These are phyloP conservation scores for Wickerhamiella hasegawae DNA, from an alignment of 805 yeast genomes.

Conservation along the genomic window DNA sequence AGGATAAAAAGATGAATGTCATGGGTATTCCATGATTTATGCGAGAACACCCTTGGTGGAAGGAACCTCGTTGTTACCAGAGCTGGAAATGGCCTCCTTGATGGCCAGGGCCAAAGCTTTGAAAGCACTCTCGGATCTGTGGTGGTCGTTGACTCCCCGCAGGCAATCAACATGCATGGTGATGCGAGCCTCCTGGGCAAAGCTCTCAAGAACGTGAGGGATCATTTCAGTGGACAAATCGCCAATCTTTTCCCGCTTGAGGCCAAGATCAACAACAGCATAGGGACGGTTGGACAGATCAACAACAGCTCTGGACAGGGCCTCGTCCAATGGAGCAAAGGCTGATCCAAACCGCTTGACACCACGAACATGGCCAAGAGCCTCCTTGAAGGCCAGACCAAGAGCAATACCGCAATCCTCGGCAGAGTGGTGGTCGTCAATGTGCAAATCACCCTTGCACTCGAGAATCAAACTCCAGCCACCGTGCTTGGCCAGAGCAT, in stretches of 20 bases:
- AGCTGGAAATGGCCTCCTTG: constrained; percentile 64
- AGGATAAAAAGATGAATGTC: too few relatives aligned
- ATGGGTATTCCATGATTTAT: neutral
- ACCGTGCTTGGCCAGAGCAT: constrained; percentile 89
- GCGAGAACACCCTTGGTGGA: constrained; percentile 84
- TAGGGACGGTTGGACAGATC: constrained; percentile 87
- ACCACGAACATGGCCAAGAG: constrained; percentile 79
- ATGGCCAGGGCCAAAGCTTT: constrained; percentile 91
- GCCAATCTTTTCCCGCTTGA: constrained; percentile 86
- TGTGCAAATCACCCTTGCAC: constrained; percentile 86
- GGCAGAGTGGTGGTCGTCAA: constrained; percentile 94
- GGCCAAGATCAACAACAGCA: constrained; percentile 78
- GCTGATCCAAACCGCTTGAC: constrained; percentile 86
- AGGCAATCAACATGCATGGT: constrained; percentile 91
- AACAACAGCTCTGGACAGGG: constrained; percentile 87
- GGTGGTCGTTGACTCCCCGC: constrained; percentile 91
- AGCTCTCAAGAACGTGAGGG: constrained; percentile 90
- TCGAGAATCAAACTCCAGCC: constrained; percentile 89
- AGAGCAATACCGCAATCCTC: constrained; percentile 92
- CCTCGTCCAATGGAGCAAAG: constrained; percentile 94
- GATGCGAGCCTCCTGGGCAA: constrained; percentile 81
- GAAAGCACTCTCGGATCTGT: constrained; percentile 89
- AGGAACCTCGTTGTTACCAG: constrained; percentile 84
- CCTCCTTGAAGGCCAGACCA: constrained; percentile 78
- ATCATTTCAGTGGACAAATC: constrained; percentile 90